Percentiles rank a stretch among this genome's conserved stretches.
These are phyloP conservation scores for Metschnikowia henanensis DNA, from an alignment of 805 yeast species.

Conservation along the genomic window DNA sequence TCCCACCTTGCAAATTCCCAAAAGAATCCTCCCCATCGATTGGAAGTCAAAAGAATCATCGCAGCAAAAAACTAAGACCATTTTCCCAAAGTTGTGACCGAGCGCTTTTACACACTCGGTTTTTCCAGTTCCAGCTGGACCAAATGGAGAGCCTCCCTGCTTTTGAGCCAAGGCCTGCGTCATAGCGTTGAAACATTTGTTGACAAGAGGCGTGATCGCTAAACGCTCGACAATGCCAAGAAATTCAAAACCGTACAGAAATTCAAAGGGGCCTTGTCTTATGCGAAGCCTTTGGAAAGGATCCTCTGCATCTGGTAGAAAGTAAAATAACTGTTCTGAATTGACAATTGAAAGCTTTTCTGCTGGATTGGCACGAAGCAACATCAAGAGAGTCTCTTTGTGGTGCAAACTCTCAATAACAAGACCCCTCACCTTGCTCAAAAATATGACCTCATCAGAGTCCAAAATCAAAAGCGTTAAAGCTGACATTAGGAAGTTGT, in stretches of 20 bases:
- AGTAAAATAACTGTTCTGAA: constrained; percentile 52
- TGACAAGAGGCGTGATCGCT: constrained; percentile 74
- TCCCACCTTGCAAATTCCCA: constrained; percentile 81
- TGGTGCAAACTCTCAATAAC: constrained; percentile 70
- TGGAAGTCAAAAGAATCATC: constrained; percentile 85
- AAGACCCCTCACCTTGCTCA: constrained; percentile 55
- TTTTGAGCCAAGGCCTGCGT: constrained; percentile 70
- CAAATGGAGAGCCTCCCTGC: constrained; percentile 88
- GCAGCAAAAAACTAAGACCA: constrained; percentile 87
- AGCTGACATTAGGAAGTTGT: constrained; percentile 15
- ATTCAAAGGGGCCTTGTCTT: constrained; percentile 48
- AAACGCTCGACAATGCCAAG: constrained; percentile 71
- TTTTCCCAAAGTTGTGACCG: constrained; percentile 74
- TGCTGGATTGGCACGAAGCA: constrained; percentile 6
- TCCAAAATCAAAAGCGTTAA: constrained; percentile 28
- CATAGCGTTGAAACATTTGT: constrained; percentile 64
- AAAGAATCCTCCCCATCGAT: constrained; percentile 71
- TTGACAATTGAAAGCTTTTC: constrained; percentile 44
- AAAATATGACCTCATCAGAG: constrained; percentile 23
- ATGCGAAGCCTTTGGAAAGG: constrained; percentile 40
- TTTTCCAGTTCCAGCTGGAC: constrained; percentile 98
- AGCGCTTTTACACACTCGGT: constrained; percentile 88
- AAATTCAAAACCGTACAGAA: constrained; percentile 79
- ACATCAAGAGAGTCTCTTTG: constrained; percentile 36
- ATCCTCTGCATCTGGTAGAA: constrained; percentile 24